phyloP scores from a whole-genome alignment of 2,329 filamentous ascomycete species.

The Sclerotinia subarctica region DNA sequence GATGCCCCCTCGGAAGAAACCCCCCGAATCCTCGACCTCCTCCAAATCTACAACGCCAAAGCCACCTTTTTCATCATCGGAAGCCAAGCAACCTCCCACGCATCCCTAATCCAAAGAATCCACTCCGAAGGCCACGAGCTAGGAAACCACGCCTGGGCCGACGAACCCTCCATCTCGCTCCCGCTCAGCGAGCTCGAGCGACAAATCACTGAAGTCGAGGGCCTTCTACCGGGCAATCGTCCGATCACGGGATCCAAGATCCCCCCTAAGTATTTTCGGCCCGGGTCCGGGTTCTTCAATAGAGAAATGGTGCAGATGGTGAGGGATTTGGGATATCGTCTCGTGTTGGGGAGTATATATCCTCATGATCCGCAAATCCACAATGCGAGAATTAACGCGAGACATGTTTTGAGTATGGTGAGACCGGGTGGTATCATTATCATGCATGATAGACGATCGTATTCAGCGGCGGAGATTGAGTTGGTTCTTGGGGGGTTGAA shows the following conservation, averaged over 20 bases:
- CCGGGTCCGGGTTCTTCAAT: conserved; percentile 82
- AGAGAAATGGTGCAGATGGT: conserved; percentile 62
- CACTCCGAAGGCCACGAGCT: conserved; percentile 67
- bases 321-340: conserved; percentile 59
- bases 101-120: conserved; percentile 54
- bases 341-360: conserved; percentile 82
- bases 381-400: conserved; percentile 66
- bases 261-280: conserved; percentile 65
- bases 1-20: conserved; percentile 78
- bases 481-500: conserved; percentile 69
- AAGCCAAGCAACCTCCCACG: conserved; percentile 60
- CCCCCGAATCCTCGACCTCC: conserved; percentile 61
- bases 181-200: conserved; percentile 54
- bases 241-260: conserved; percentile 25
- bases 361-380: conserved; percentile 87
- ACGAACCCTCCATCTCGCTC: conserved; percentile 69
- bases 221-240: conserved; percentile 51
- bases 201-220: conserved; percentile 65
- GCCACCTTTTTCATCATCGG: conserved; percentile 92
- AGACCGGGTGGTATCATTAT: conserved; percentile 76
- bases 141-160: conserved; percentile 85
- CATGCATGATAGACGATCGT: conserved; percentile 79
- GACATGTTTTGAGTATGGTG: conserved; percentile 77
- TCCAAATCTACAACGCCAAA: conserved; percentile 62
- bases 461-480: conserved; percentile 77